Conservation (phyloP, 169 alveolate genomes). For the Hepatocystis sp. region DNA sequence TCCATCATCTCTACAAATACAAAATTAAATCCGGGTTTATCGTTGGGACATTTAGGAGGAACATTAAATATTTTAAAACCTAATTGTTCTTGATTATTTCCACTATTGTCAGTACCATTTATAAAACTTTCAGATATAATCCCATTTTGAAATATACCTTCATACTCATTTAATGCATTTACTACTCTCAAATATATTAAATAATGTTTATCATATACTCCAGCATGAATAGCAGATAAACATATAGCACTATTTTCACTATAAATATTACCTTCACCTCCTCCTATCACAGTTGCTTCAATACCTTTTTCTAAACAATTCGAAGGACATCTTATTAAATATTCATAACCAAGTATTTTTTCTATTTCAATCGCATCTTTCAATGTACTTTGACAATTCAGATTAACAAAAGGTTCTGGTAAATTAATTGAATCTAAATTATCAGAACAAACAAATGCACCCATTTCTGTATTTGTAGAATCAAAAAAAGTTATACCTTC, state of each 20-base stretch:
- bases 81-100: constrained; percentile 76
- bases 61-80: constrained; percentile 80
- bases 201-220: constrained; percentile 81
- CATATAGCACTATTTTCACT: constrained; percentile 89
- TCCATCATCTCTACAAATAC: constrained; percentile 6
- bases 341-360: constrained; percentile 85
- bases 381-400: constrained; percentile 82
- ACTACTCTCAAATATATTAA: constrained; percentile 79
- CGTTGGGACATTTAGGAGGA: constrained; percentile 79
- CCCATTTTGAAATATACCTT: constrained; percentile 87
- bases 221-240: constrained; percentile 90
- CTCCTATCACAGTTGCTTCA: constrained; percentile 84
- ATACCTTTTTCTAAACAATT: constrained; percentile 86
- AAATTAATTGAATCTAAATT: constrained; percentile 79
- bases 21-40: constrained; percentile 20
- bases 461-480: constrained; percentile 82
- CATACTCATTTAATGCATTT: constrained; percentile 84
- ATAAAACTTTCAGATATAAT: constrained; percentile 82
- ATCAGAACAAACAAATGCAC: constrained; percentile 82
- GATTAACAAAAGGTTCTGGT: constrained; percentile 81
- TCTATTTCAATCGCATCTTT: constrained; percentile 83
- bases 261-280: constrained; percentile 88
- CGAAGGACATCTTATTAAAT: constrained; percentile 88
- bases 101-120: too few species aligned
- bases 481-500: constrained; percentile 79